Evolutionary conservation across 805 yeast genomes (phyloP), one percentile per base, ranked within the genome.

Genomic region (Grigorovia yakushimaensis): DNA sequence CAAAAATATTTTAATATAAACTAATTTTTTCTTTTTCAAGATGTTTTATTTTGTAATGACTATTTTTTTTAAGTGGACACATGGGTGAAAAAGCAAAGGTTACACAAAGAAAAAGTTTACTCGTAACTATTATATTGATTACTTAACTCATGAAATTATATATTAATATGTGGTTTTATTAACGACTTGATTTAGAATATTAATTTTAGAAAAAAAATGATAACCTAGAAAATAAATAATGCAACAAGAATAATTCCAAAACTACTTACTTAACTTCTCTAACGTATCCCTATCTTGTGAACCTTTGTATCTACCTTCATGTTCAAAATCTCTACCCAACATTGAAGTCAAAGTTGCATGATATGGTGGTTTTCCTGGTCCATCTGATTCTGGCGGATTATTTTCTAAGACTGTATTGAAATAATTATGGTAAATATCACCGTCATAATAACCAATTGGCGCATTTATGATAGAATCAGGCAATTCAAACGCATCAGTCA

Each of bases 391-490:
- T 10, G 63, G 63, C 5, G 91, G 84, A 57, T 81, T 78, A 51
- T 77, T 70, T 13, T 64, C 62, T 44, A 69, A 60, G 17, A 81
- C 78, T 48, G 79, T 79, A 58, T 77, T 78, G 49, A 82, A 82
- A 69, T 88, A 88, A 64, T 84, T 80, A 60, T 81, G 80, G 69
- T 88, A 88, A 48, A 86, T 81, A 63, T 88, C 82, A 49, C 96
- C 96, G 56, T 84, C 80, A 66, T 75, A 82, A 48, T 72, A 74
- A 42, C 96, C 97, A 49, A 88, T 75, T 4, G 93, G 81, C 0
- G 96, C 80, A 64, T 88, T 85, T 60, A 88, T 74, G 69, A 84
- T 77, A 62, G 75, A 82, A 67, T 88, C 96, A 39, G 87, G 79
- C 52, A 84, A 74, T 66, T 83, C 79, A 73, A 88, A 88, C 1